Evolutionary conservation across 2,329 filamentous ascomycete genomes (phyloP).

Genomic region (Botryotinia globosa): DNA sequence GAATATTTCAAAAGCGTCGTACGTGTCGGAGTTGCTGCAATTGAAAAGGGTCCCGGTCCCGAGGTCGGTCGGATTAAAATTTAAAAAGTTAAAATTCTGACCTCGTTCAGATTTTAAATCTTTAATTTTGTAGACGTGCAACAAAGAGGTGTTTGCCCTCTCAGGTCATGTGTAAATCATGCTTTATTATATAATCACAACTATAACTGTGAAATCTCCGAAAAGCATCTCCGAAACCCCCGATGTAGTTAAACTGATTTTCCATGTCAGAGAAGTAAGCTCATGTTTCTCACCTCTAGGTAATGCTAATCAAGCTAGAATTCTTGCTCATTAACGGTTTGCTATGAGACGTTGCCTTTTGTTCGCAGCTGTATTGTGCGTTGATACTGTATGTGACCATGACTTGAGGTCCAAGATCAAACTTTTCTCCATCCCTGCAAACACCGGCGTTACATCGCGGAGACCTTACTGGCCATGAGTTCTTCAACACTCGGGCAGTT

Average conservation of each 20-base stretch:
- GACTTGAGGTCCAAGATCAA: neutral
- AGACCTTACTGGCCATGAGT: neutral
- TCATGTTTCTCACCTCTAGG: neutral
- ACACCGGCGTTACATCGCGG: too few relatives aligned
- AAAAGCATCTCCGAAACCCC: neutral
- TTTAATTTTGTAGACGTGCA: neutral
- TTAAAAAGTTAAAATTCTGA: too few relatives aligned
- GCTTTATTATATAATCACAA: neutral
- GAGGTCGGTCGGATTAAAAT: too few relatives aligned
- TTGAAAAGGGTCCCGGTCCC: too few relatives aligned
- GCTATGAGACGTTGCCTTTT: neutral
- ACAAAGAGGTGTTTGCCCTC: neutral
- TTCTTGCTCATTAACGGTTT: neutral
- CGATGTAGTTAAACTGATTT: neutral
- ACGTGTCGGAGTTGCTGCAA: neutral
- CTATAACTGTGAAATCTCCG: too few relatives aligned
- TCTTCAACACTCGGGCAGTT: neutral
- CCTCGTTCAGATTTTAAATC: too few relatives aligned
- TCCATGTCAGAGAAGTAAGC: neutral
- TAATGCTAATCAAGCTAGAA: neutral
- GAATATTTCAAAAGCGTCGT: neutral
- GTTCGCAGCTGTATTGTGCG: neutral
- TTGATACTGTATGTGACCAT: neutral
- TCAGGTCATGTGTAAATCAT: neutral
- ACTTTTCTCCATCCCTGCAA: neutral